Evolutionary conservation across 495 filamentous ascomycete genomes (phyloP), one percentile per base, ranked within the genome.

Genomic region (Penicillium chermesinum): DNA sequence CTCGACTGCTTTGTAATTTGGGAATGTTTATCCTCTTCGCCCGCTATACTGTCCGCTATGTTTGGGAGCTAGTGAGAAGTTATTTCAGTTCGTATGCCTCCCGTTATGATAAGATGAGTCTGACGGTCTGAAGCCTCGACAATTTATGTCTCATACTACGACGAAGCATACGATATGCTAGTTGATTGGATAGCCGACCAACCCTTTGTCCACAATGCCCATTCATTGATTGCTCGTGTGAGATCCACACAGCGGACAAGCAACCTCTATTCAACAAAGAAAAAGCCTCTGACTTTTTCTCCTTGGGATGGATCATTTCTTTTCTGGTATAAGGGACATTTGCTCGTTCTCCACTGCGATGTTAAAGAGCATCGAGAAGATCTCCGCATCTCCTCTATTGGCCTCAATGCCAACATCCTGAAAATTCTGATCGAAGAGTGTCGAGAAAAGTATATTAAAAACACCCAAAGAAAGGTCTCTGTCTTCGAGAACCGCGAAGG

Each of bases 51-150:
- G 43, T 52, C 39, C 41, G 48, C 46, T 54, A 62, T 52, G 2
- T 60, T 37, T 43, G 25, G 56, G 54, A 55, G 34, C 33, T 57
- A 38, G 52, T 58, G 4, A 55, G 54, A 44, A 59, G 52, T 42
- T 54, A 64, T 52, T 66, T 66, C 27, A 62, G 63, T 68, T 53
- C 27, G 57, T 62, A 46, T 36, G 30, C 35, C 44, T 56, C 45
- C 40, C 33, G 30, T 32, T 36, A 27, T 47, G 13, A 43, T 45
- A 22, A 45, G 38, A 46, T 38, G 7, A 38, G 55, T 51, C 54
- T 61, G 46, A 63, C 36, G 48, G 44, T 50, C 39, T 41, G 32
- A 27, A 68, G 57, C 48, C 49, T 58, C 43, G 15, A 66, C 41
- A 49, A 53, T 66, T 38, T 42, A 63, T 52, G 16, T 66, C 46